Evolutionary conservation across 345 rosid genomes (phyloP).

Genomic region (Eucalyptus tenuipes): DNA sequence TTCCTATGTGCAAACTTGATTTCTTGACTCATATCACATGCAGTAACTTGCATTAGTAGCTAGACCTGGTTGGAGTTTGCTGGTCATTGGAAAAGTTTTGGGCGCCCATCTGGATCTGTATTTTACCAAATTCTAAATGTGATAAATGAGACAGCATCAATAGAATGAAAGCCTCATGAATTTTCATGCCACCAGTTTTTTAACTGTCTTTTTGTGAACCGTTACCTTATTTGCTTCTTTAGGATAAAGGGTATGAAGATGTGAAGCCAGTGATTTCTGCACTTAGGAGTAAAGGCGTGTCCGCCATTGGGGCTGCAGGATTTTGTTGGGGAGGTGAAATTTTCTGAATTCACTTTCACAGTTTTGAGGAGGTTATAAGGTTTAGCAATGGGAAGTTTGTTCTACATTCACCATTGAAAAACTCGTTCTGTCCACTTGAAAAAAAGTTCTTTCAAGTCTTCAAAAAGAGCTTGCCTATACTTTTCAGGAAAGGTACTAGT

Average conservation of each 20-base stretch:
- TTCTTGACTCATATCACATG: neutral
- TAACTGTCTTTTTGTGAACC: neutral
- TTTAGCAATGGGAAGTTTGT: neutral
- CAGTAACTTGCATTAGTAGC: neutral
- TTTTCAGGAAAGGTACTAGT: constrained; percentile 13
- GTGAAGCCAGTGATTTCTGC: constrained; percentile 15
- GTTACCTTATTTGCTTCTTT: neutral
- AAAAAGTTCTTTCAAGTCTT: neutral
- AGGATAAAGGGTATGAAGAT: constrained; percentile 29
- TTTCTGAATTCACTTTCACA: neutral
- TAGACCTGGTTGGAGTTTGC: neutral
- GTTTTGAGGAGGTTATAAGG: neutral
- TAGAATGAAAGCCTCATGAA: neutral
- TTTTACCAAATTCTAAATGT: neutral
- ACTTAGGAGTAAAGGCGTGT: constrained; percentile 8
- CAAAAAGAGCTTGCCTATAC: neutral
- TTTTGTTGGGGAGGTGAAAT: constrained; percentile 32
- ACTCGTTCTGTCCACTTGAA: neutral
- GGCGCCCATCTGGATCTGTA: neutral
- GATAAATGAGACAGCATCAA: neutral
- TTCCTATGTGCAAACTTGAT: neutral
- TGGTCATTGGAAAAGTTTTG: neutral
- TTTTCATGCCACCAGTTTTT: neutral
- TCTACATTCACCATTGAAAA: neutral
- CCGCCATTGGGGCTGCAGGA: constrained; percentile 22